Conservation (phyloP, 2,329 filamentous ascomycete species). For the Pezicula neosporulosa region DNA sequence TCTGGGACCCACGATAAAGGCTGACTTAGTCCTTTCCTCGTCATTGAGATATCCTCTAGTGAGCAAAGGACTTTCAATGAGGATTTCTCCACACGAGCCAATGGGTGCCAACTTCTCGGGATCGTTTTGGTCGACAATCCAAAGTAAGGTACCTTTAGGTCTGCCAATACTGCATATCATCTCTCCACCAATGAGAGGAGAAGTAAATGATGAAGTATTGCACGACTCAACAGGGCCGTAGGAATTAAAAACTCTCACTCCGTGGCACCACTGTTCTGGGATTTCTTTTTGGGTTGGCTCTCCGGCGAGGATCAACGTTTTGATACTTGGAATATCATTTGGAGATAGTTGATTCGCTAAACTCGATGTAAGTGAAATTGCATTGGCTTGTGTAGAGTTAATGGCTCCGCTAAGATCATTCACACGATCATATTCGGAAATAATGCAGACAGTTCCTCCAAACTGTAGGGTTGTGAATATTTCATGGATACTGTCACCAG, state of each 20-base stretch:
- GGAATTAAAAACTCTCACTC: constrained; percentile 34
- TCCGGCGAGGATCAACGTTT: constrained; percentile 5
- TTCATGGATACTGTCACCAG: constrained; percentile 4
- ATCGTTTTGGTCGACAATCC: constrained; percentile 4
- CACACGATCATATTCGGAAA: constrained; percentile 4
- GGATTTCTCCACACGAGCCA: constrained; percentile 5
- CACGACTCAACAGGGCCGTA: constrained; percentile 75
- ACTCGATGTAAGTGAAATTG: constrained; percentile 3
- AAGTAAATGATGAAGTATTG: neutral
- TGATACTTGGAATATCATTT: neutral
- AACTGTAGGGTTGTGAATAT: constrained; percentile 5
- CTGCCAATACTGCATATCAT: neutral
- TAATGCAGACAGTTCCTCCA: constrained; percentile 9
- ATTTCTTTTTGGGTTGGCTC: constrained; percentile 54
- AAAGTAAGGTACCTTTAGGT: neutral
- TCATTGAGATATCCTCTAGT: constrained; percentile 9
- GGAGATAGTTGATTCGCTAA: constrained; percentile 2
- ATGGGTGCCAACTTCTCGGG: constrained; percentile 1
- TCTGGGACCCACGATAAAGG: constrained; percentile 5
- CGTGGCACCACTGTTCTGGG: constrained; percentile 25
- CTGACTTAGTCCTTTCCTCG: neutral
- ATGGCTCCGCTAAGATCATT: constrained; percentile 4
- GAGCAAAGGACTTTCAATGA: constrained; percentile 5
- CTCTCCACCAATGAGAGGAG: neutral
- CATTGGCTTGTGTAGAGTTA: constrained; percentile 1